Base-by-base conservation (phyloP, 164 flowering plant genomes). In the Pachysandra terminalis region DNA sequence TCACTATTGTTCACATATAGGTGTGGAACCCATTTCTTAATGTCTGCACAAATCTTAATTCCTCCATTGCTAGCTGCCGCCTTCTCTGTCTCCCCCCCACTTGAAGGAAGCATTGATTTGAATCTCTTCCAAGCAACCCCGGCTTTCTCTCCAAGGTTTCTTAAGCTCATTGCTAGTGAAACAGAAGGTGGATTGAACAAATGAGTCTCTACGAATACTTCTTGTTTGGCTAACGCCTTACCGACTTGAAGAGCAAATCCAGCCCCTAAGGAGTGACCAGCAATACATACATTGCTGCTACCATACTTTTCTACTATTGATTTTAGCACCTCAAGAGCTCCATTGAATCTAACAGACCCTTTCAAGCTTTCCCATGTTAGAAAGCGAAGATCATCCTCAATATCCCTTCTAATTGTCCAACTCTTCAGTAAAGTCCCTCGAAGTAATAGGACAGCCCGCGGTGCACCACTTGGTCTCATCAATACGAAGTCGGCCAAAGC, bases 131-230 rank as follows among this genome's bases (percentile, higher is more conserved):
- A 95, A 59, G 64, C 86, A 68, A 77, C 59, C 9, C 74, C 92
- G 0, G 94, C 94, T 41, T 83, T 92, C 69, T 95, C 97, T 23
- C 98, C 90, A 0, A 90, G 69, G 59, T 69, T 86, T 74, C 82
- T 86, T 17, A 92, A 35, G 62, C 96, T 83, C 88, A 85, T 85
- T 24, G 97, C 91, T 1, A 92, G 67, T 1, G 98, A 95, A 74
- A 92, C 86, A 5, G 98, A 92, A 13, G 98, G 98, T 8, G 98
- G 98, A 67, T 95, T 92, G 74, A 95, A 95, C 80, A 95, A 72
- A 82, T 95, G 98, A 21, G 96, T 76, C 71, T 95, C 98, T 26
- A 95, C 86, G 74, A 63, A 87, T 12, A 92, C 70, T 21, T 95
- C 90, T 70, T 89, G 84, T 76, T 95, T 88, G 14, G 98, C 98